These are phyloP conservation scores for Neurospora discreta DNA, from an alignment of 495 filamentous ascomycete genomes.

Conservation along the genomic window DNA sequence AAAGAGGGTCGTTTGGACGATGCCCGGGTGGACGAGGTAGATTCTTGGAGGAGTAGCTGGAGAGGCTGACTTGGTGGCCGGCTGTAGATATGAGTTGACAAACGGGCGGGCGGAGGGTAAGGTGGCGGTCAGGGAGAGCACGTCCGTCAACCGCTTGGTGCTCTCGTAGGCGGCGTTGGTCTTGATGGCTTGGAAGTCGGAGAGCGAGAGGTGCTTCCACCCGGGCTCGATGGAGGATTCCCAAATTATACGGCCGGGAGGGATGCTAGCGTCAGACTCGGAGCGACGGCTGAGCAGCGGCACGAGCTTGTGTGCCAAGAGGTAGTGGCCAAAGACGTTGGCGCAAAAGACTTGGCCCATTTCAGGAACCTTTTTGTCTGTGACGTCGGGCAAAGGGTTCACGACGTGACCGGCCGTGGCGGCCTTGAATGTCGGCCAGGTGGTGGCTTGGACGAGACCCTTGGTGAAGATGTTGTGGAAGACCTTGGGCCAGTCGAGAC, in stretches of 20 bases:
- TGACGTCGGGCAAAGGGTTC: conserved; percentile 21
- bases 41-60: conserved; percentile 37
- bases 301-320: conserved; percentile 69
- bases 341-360: conserved; percentile 78
- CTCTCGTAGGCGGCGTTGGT: conserved; percentile 62
- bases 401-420: conserved; percentile 45
- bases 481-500: conserved; percentile 59
- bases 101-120: conserved; percentile 53
- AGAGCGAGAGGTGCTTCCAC: conserved; percentile 39
- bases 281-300: conserved; percentile 53
- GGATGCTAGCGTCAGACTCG: conserved; percentile 13
- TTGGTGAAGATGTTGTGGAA: conserved; percentile 46
- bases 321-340: conserved; percentile 92
- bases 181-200: conserved; percentile 68
- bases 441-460: conserved; percentile 56
- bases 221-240: conserved; percentile 65
- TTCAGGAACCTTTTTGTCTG: background rate
- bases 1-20: conserved; percentile 71
- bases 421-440: conserved; percentile 70
- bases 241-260: conserved; percentile 65
- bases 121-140: conserved; percentile 63
- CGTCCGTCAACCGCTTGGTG: conserved; percentile 75
- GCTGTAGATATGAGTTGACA: conserved; percentile 27
- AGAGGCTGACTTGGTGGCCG: background rate
- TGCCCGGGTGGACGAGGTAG: conserved; percentile 78